A percentile compares a stretch with the other conserved stretches of the same genome.
Conservation (phyloP, 176 grass and related monocot species). For the Thinopyrum elongatum region DNA sequence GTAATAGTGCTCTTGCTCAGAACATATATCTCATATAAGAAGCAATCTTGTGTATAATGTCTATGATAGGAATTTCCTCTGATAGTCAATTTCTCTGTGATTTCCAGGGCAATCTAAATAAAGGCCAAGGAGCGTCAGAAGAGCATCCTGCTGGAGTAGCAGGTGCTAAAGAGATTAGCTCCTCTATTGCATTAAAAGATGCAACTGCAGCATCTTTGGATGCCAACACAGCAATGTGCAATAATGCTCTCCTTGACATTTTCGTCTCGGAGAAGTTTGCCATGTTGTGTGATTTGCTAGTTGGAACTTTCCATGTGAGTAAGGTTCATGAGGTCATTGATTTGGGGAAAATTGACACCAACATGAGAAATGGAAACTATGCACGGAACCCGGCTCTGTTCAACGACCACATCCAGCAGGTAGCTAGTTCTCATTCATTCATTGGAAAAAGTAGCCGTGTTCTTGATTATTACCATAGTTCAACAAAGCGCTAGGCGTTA, state of each 20-base stretch:
- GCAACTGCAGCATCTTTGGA: constrained; percentile 23
- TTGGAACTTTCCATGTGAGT: constrained; percentile 54
- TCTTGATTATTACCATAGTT: neutral
- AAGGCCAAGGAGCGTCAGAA: constrained; percentile 16
- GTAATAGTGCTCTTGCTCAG: neutral
- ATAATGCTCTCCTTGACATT: constrained; percentile 65
- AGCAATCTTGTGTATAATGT: neutral
- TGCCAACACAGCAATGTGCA: constrained; percentile 65
- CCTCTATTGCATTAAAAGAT: constrained; percentile 27
- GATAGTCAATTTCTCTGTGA: neutral
- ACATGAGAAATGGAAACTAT: constrained; percentile 81
- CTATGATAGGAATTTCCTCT: neutral
- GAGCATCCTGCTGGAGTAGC: constrained; percentile 19
- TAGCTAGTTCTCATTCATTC: constrained; percentile 29
- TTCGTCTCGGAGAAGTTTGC: constrained; percentile 83
- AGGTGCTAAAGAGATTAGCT: neutral
- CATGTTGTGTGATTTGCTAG: constrained; percentile 70
- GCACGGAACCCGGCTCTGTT: constrained; percentile 52
- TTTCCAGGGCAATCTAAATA: constrained; percentile 45
- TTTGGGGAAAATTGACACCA: constrained; percentile 66
- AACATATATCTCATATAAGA: neutral
- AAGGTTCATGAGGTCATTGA: constrained; percentile 50
- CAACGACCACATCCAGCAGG: constrained; percentile 72
- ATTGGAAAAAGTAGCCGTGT: neutral
- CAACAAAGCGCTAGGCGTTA: too few species aligned